Conservation (phyloP, 1,284 basidiomycete genomes). For the Boletellus deceptivus region DNA sequence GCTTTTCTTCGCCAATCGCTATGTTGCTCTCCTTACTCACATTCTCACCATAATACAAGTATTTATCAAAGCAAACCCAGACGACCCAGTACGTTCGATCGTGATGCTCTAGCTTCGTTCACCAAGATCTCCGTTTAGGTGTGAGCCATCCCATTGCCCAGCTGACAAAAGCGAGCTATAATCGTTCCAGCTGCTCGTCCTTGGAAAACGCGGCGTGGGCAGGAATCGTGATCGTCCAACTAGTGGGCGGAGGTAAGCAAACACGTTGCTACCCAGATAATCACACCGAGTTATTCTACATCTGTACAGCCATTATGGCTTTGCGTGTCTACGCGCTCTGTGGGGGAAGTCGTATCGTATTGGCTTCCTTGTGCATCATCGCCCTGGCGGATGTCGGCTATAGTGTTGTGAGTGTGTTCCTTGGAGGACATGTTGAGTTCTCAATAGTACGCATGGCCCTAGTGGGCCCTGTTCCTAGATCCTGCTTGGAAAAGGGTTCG, state of each 20-base stretch:
- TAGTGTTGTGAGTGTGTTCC: slow-evolving; percentile 19
- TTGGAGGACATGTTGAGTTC: background rate
- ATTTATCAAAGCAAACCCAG: background rate
- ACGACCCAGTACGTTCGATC: slow-evolving; percentile 1
- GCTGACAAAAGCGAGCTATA: background rate
- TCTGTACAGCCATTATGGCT: slow-evolving; percentile 25
- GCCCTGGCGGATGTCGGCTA: slow-evolving; percentile 4
- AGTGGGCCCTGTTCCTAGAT: slow-evolving; percentile 8
- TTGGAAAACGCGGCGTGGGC: background rate
- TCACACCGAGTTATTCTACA: slow-evolving; percentile 16
- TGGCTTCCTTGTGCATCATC: slow-evolving; percentile 10
- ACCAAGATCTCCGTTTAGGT: background rate
- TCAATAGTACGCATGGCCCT: background rate
- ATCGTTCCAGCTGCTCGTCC: slow-evolving; percentile 1
- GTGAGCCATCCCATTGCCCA: slow-evolving; percentile 2
- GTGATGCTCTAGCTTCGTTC: background rate
- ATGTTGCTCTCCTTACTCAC: slow-evolving; percentile 31
- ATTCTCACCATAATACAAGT: background rate
- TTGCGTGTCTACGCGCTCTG: slow-evolving; percentile 35
- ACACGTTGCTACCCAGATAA: background rate
- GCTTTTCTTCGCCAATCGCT: slow-evolving; percentile 42
- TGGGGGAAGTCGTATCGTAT: slow-evolving; percentile 18
- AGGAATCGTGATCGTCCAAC: slow-evolving; percentile 10
- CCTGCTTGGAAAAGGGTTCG: background rate
- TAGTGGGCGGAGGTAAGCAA: slow-evolving; percentile 8